These are phyloP conservation scores for Phaeoacremonium minimum DNA, from an alignment of 2,329 filamentous ascomycete species.

Conservation along the genomic window DNA sequence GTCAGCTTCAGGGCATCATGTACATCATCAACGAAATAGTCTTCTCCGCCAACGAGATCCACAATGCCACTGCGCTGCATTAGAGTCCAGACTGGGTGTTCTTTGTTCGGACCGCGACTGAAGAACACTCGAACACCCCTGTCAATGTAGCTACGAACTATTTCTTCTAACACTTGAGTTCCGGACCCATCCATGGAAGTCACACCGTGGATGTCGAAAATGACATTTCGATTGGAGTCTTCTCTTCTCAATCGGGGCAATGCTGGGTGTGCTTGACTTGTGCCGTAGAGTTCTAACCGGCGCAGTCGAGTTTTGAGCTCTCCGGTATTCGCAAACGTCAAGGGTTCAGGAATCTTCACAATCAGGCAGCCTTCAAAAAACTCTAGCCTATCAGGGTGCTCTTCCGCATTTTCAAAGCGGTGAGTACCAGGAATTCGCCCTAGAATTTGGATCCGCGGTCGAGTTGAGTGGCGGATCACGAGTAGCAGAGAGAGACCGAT, in stretches of 20 bases:
- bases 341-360: constrained; percentile 93
- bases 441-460: constrained; percentile 92
- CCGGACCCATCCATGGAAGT: constrained; percentile 91
- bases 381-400: constrained; percentile 70
- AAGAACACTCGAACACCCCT: constrained; percentile 76
- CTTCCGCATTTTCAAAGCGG: constrained; percentile 80
- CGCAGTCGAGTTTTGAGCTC: constrained; percentile 80
- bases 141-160: constrained; percentile 75
- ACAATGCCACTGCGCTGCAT: constrained; percentile 82
- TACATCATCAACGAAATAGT: constrained; percentile 77
- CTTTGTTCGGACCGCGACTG: constrained; percentile 46
- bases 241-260: constrained; percentile 71
- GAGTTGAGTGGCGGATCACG: constrained; percentile 84
- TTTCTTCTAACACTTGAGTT: constrained; percentile 85
- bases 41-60: constrained; percentile 70
- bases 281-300: constrained; percentile 87
- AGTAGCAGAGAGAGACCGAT: constrained; percentile 87
- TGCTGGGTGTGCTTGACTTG: constrained; percentile 76
- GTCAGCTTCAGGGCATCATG: constrained; percentile 79
- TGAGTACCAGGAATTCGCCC: constrained; percentile 82
- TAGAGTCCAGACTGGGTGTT: constrained; percentile 60
- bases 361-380: constrained; percentile 91
- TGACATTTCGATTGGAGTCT: constrained; percentile 86
- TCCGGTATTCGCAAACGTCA: constrained; percentile 96
- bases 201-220: constrained; percentile 98